phyloP scores from a whole-genome alignment of 2,329 filamentous ascomycete genomes.

The Xylariales sp. region DNA sequence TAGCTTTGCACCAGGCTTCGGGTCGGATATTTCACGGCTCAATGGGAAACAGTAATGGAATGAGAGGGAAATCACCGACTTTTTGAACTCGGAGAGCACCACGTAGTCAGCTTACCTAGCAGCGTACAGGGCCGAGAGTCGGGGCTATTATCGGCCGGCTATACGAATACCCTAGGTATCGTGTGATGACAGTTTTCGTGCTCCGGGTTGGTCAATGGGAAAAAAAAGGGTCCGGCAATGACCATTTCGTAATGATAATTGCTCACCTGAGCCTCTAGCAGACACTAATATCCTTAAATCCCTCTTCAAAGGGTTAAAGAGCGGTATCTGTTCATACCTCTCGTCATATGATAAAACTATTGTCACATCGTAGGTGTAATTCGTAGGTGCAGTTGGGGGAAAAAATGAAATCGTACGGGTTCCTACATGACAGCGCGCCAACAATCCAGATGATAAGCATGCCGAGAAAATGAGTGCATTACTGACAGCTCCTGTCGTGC shows the following conservation, averaged over 20 bases:
- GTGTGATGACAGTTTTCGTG: slow-evolving; percentile 2
- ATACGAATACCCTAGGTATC: not conserved
- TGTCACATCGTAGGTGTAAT: not conserved
- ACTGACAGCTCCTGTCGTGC: not conserved
- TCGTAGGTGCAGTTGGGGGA: not conserved
- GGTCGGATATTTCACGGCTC: not conserved
- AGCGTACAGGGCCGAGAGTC: not conserved
- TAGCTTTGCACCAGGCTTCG: not conserved
- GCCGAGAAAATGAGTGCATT: not conserved
- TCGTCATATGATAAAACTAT: not conserved
- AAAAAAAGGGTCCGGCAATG: slow-evolving; percentile 17
- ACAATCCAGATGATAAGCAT: not conserved
- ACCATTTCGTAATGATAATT: slow-evolving; percentile 22
- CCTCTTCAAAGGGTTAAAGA: not conserved
- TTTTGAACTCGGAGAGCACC: not conserved
- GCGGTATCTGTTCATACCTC: not conserved
- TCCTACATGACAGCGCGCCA: not conserved
- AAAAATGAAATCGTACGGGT: not conserved
- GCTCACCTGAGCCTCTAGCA: not conserved
- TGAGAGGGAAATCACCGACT: not conserved
- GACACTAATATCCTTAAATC: not conserved
- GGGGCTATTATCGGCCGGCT: slow-evolving; percentile 15
- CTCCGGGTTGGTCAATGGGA: not conserved
- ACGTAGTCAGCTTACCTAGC: slow-evolving; percentile 26
- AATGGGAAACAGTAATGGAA: not conserved